Conservation (phyloP, 257 asterid species). For the Scutellaria minor region DNA sequence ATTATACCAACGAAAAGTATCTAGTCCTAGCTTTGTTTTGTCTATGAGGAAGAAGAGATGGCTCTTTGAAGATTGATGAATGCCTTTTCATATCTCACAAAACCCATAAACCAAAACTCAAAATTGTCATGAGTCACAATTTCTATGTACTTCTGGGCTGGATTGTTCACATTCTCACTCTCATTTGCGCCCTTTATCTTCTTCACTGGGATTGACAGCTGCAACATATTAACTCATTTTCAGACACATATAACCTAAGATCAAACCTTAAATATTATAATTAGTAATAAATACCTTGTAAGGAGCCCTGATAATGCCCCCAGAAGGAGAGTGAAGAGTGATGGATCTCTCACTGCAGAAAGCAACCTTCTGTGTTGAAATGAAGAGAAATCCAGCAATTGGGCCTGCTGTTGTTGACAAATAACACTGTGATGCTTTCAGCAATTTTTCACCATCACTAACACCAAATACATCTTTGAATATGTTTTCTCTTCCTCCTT, state of each 20-base stretch:
- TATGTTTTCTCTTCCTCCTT: slow-evolving; percentile 79
- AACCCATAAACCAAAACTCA: slow-evolving; percentile 97
- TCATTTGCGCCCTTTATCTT: slow-evolving; percentile 64
- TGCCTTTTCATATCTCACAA: slow-evolving; percentile 86
- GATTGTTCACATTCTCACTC: slow-evolving; percentile 60
- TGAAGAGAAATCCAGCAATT: slow-evolving; percentile 77
- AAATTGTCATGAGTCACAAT: slow-evolving; percentile 69
- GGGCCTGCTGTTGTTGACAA: slow-evolving; percentile 89
- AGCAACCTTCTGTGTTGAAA: slow-evolving; percentile 65
- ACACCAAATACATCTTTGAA: slow-evolving; percentile 61
- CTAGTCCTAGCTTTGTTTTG: too few species aligned
- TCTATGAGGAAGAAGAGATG: slow-evolving; percentile 35
- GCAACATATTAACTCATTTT: slow-evolving; percentile 10
- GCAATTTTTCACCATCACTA: slow-evolving; percentile 56
- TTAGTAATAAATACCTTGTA: slow-evolving; percentile 59
- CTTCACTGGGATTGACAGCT: slow-evolving; percentile 73
- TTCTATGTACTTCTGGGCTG: slow-evolving; percentile 70
- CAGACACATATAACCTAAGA: too few species aligned
- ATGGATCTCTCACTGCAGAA: slow-evolving; percentile 89
- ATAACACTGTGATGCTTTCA: slow-evolving; percentile 88
- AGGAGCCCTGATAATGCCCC: slow-evolving; percentile 49
- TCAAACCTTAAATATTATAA: too few species aligned
- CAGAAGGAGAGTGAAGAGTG: slow-evolving; percentile 50
- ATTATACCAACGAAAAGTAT: too few species aligned
- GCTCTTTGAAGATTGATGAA: slow-evolving; percentile 60